Base-by-base conservation (phyloP, 2,329 filamentous ascomycete genomes). In the Pseudocercospora musae region DNA sequence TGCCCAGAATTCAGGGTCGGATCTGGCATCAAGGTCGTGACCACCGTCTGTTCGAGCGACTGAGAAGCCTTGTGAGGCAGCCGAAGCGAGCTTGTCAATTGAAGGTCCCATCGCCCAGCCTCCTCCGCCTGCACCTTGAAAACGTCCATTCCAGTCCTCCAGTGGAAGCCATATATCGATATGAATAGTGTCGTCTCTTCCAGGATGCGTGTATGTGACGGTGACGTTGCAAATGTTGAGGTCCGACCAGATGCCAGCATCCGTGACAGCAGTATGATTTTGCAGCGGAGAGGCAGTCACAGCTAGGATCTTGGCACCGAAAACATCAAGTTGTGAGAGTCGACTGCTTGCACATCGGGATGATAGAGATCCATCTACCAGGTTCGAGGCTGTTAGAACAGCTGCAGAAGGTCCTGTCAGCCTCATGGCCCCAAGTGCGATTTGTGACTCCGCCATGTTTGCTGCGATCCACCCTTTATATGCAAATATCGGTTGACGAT, bases 81-180 rank as follows among this genome's bases (percentile, higher is more conserved):
- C 72, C 57, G 37, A 44, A 9, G 56, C 56, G 42, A 49, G 56
- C 29, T 69, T 71, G 44, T 65, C 63, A 25, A 65, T 31, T 1
- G 44, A 20, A 15, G 44, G 46, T 25, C 62, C 66, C 58, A 65
- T 72, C 64, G 66, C 58, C 54, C 66, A 73, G 27, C 77, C 75
- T 15, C 76, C 78, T 1, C 78, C 79, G 0, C 80, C 80, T 0
- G 73, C 66, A 11, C 70, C 76, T 53, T 73, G 69, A 29, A 81
- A 73, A 0, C 76, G 74, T 1, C 73, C 72, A 59, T 74, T 74
- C 75, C 75, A 71, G 58, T 65, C 53, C 0, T 60, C 33, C 1
- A 74, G 63, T 0, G 77, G 76, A 7, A 79, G 69, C 71, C 71
- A 75, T 15, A 73, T 60, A 27, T 69, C 66, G 4, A 74, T 69